phyloP scores from a whole-genome alignment of 2,329 filamentous ascomycete species.

The Domatiomyces catenatus region DNA sequence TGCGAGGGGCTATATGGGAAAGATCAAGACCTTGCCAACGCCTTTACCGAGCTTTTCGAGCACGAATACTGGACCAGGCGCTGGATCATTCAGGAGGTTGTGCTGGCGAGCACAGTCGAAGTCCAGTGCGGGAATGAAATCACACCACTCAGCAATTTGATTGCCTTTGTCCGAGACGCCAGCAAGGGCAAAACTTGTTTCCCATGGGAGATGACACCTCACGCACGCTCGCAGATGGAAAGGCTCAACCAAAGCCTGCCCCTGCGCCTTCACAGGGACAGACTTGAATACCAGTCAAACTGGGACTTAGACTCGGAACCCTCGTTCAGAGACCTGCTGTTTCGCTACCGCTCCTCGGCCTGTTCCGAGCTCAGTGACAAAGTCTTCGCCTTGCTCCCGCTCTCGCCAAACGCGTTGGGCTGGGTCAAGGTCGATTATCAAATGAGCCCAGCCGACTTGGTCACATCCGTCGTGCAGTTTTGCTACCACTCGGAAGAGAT shows the following conservation, averaged over 20 bases:
- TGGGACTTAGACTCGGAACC: not conserved
- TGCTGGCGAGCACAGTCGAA: constrained; percentile 33
- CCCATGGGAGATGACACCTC: not conserved
- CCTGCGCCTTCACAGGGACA: not conserved
- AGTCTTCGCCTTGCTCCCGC: not conserved
- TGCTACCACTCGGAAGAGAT: not conserved
- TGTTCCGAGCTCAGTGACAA: not conserved
- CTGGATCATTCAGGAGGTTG: constrained; percentile 33
- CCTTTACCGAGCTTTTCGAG: constrained; percentile 20
- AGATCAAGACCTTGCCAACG: not conserved
- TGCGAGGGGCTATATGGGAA: not conserved
- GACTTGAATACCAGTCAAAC: not conserved
- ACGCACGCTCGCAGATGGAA: not conserved
- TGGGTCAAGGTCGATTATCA: not conserved
- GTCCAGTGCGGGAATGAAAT: constrained; percentile 47
- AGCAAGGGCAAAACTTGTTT: not conserved
- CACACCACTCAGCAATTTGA: constrained; percentile 20
- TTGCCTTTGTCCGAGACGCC: not conserved
- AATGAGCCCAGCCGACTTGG: not conserved
- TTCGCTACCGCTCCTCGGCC: not conserved
- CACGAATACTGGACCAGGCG: constrained; percentile 33
- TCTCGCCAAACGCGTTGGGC: not conserved
- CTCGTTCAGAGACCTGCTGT: not conserved
- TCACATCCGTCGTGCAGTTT: not conserved
- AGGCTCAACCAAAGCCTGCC: not conserved